Percentiles rank a stretch among this genome's conserved stretches.
phyloP scores from a whole-genome alignment of 805 yeast genomes.

The Barnettozyma sp. region DNA sequence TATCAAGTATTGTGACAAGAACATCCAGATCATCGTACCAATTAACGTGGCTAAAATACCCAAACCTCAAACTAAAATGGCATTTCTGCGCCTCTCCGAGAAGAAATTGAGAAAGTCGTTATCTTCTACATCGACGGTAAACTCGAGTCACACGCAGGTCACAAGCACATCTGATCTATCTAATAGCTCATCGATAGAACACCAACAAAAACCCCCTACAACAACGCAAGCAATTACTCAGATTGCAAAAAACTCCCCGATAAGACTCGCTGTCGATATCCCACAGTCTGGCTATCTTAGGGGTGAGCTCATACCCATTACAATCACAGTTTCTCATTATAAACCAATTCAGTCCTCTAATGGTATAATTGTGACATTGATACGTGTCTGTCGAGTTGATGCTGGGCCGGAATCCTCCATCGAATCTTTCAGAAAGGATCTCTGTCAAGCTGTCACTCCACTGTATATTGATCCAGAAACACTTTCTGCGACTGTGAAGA shows the following conservation, averaged over 20 bases:
- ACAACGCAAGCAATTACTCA: slow-evolving; percentile 2
- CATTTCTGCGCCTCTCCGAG: slow-evolving; percentile 52
- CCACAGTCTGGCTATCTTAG: slow-evolving; percentile 66
- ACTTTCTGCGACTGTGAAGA: slow-evolving; percentile 47
- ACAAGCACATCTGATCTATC: slow-evolving; percentile 16
- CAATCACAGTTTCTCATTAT: slow-evolving; percentile 58
- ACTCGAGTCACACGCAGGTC: slow-evolving; percentile 24
- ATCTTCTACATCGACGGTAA: slow-evolving; percentile 37
- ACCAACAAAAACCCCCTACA: slow-evolving; percentile 4
- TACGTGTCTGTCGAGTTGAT: slow-evolving; percentile 69
- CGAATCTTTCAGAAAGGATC: slow-evolving; percentile 70
- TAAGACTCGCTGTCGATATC: slow-evolving; percentile 37
- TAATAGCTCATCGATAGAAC: slow-evolving; percentile 17
- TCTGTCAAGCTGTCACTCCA: slow-evolving; percentile 72
- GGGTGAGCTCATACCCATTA: slow-evolving; percentile 76
- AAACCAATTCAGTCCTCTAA: slow-evolving; percentile 60
- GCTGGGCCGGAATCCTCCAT: slow-evolving; percentile 46
- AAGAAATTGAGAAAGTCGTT: slow-evolving; percentile 32
- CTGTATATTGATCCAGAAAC: slow-evolving; percentile 68
- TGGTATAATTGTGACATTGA: slow-evolving; percentile 74
- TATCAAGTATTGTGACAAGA: slow-evolving; percentile 45
- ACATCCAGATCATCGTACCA: slow-evolving; percentile 60
- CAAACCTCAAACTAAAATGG: slow-evolving; percentile 56
- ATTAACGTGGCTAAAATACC: slow-evolving; percentile 64
- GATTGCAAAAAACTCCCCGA: slow-evolving; percentile 19